phyloP scores from a whole-genome alignment of 768 basidiomycete species.

The Tulasnella sp. region DNA sequence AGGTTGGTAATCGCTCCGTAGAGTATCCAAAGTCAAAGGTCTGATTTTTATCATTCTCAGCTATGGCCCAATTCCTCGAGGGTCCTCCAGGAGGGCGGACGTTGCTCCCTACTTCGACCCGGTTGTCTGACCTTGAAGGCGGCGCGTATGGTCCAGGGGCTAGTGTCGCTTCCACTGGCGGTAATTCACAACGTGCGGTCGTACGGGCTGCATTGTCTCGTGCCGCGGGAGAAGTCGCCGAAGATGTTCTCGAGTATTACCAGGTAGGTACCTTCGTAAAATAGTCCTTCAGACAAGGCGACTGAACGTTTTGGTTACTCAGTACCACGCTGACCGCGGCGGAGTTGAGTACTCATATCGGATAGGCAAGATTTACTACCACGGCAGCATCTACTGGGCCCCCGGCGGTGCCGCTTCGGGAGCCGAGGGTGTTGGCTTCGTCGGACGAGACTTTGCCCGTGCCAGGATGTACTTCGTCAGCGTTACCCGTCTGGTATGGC shows the following conservation, averaged over 20 bases:
- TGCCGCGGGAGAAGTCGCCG: conserved; percentile 91
- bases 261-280: conserved; percentile 51
- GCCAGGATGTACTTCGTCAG: conserved; percentile 83
- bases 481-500: conserved; percentile 87
- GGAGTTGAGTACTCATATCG: conserved; percentile 88
- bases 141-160: conserved; percentile 96
- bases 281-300: background rate
- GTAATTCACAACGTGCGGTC: conserved; percentile 69
- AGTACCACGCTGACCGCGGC: conserved; percentile 96
- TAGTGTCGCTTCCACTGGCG: conserved; percentile 86
- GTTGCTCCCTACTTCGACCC: conserved; percentile 76
- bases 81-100: conserved; percentile 92
- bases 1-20: conserved; percentile 49
- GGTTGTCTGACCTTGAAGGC: conserved; percentile 86
- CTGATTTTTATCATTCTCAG: conserved; percentile 47
- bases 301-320: conserved; percentile 34
- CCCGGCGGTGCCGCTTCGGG: conserved; percentile 82
- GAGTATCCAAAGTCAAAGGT: background rate
- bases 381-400: conserved; percentile 85
- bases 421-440: conserved; percentile 89
- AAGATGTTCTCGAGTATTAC: conserved; percentile 90
- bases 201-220: conserved; percentile 82
- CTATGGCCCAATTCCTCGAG: conserved; percentile 75
- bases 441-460: conserved; percentile 73
- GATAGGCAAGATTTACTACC: conserved; percentile 94